These are phyloP conservation scores for Macrophomina tecta DNA, from an alignment of 2,329 filamentous ascomycete genomes.

Conservation along the genomic window DNA sequence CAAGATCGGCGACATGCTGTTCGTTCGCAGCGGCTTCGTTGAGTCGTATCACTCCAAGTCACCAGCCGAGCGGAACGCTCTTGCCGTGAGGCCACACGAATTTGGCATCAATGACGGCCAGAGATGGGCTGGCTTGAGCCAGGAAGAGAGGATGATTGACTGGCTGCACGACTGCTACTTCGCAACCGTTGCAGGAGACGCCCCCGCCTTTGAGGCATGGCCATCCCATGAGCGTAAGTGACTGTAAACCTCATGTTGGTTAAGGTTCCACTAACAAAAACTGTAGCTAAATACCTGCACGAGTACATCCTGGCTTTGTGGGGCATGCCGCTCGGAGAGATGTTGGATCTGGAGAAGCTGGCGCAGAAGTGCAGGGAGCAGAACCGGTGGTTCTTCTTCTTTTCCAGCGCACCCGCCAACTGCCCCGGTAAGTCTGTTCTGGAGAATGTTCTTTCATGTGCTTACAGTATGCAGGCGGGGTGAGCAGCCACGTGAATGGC, in stretches of 20 bases:
- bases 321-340: conserved; percentile 48
- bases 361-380: conserved; percentile 61
- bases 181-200: conserved; percentile 68
- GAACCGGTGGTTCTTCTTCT: conserved; percentile 65
- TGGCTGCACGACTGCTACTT: conserved; percentile 76
- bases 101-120: conserved; percentile 47
- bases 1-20: conserved; percentile 52
- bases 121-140: conserved; percentile 57
- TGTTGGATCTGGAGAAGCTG: conserved; percentile 58
- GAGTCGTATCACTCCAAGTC: conserved; percentile 60
- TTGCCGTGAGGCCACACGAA: conserved; percentile 54
- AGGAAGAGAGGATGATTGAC: conserved; percentile 62
- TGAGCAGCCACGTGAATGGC: conserved; percentile 52
- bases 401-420: conserved; percentile 66
- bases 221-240: conserved; percentile 55
- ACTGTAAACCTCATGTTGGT: conserved; percentile 20
- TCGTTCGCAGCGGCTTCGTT: conserved; percentile 66
- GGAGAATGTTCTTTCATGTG: background rate
- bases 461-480: conserved; percentile 41
- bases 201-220: conserved; percentile 68
- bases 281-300: conserved; percentile 41
- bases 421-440: conserved; percentile 52
- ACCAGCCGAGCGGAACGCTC: conserved; percentile 41
- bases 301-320: conserved; percentile 47
- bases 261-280: background rate